Evolutionary conservation across 306 rosid species (phyloP), one percentile per base, ranked within the genome.

Genomic region (Heteromeles arbutifolia): DNA sequence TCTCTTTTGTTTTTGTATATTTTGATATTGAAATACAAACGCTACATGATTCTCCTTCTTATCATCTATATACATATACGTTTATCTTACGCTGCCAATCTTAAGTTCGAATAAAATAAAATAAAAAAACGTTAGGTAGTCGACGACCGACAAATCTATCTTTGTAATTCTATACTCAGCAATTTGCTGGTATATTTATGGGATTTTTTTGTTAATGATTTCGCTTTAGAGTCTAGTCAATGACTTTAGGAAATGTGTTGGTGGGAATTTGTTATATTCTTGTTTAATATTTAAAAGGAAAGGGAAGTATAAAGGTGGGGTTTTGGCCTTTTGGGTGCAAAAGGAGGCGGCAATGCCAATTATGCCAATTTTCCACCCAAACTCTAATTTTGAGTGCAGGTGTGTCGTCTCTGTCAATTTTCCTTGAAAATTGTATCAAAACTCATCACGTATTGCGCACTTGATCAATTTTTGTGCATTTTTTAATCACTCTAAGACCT

Each of bases 1-100:
- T 83, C 66, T 50, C 69, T 50, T 56, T 82, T 82, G 66, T 41
- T 71, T 78, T 31, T 12, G 11, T 73, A 31, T 61, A 34, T 69
- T 67, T 15, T 26, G 24, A 37, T 53, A 65, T 7, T 54, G 22
- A 59, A 73, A 59, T 41, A 59, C 68, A 25, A 29, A 69, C 39
- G 56, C 19, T 58, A 58, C 21, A 5, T 15, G 54, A 43, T 28
- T 69, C 43, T 77, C 25, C n/a, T 39, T 56, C 52, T 69, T 24
- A 15, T 18, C 39, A 6, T 6, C 37, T n/a, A n/a, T 5, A 6
- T 32, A 1, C 37, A 5, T 32, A 32, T 34, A 34, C 9, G 9
- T 34, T 34, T 34, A 34, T 7, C 10, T 34, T 34, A 34, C 9
- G 6, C 8, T 34, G 39, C 2, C 2, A 1, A 34, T 34, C 8